Conservation (phyloP, 2,329 filamentous ascomycete species). For the Talaromyces piceae region DNA sequence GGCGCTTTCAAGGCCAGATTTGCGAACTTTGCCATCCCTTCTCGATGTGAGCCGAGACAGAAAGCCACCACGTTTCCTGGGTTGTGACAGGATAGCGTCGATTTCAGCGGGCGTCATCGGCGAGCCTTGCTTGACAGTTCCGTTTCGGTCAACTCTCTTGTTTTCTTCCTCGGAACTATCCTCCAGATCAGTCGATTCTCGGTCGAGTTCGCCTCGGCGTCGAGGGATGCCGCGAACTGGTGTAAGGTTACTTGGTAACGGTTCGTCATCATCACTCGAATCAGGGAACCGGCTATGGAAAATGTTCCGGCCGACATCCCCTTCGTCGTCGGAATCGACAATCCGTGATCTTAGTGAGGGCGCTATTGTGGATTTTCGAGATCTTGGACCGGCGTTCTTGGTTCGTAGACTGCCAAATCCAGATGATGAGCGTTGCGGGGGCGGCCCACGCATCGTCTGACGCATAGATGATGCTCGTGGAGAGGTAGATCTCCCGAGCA, state of each 20-base stretch:
- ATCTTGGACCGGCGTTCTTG: slow-evolving; percentile 12
- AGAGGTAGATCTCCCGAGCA: slow-evolving; percentile 50
- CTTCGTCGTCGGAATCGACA: slow-evolving; percentile 57
- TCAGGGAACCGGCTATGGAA: slow-evolving; percentile 60
- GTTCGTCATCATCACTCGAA: slow-evolving; percentile 63
- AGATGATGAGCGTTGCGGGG: slow-evolving; percentile 36
- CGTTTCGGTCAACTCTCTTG: slow-evolving; percentile 18
- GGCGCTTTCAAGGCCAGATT: slow-evolving; percentile 50
- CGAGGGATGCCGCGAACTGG: slow-evolving; percentile 56
- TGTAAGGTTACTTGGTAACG: slow-evolving; percentile 28
- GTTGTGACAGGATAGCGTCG: slow-evolving; percentile 28
- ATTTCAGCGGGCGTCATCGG: slow-evolving; percentile 43
- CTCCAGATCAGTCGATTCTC: slow-evolving; percentile 55
- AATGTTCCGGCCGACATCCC: slow-evolving; percentile 26
- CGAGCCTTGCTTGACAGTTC: slow-evolving; percentile 25
- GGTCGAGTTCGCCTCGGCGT: slow-evolving; percentile 51
- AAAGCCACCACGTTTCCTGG: slow-evolving; percentile 21
- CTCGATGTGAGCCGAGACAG: slow-evolving; percentile 22
- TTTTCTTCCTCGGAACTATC: slow-evolving; percentile 51
- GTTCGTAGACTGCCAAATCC: slow-evolving; percentile 34
- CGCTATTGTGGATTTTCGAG: slow-evolving; percentile 19
- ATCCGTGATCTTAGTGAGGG: slow-evolving; percentile 41
- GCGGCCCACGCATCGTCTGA: slow-evolving; percentile 43
- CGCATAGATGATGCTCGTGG: slow-evolving; percentile 46
- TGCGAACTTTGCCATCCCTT: slow-evolving; percentile 43